Base-by-base conservation (phyloP, 805 yeast species). In the Candida vaughaniae region DNA sequence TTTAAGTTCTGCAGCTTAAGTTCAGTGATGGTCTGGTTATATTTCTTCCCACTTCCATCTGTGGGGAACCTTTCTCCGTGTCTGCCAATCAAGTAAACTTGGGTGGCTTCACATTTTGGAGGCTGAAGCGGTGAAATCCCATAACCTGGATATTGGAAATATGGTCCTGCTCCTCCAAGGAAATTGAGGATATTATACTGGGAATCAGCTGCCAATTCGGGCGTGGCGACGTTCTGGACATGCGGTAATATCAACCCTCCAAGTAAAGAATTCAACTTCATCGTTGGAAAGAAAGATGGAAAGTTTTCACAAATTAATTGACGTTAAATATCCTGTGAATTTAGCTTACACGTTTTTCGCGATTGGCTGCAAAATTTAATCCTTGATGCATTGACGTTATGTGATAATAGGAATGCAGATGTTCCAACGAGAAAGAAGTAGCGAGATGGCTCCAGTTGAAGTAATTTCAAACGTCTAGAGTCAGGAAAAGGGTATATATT, bases 11-110 rank as follows among this genome's bases (percentile, higher is more conserved):
- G 49, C 17, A 26, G 25, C 30, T 51, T 36, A 28, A 67, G 46
- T 35, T 58, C 58, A 6, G 38, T 22, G 44, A 47, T 39, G 16
- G 63, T 46, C 3, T 49, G 42, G 35, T 63, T 58, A 33, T 54
- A 53, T 6, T 28, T 14, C 23, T 41, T 44, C 5, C 71, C 71
- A 26, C 47, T 43, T 18, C 51, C 39, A 12, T 38, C 45, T 12
- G 68, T 53, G 11, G 72, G 68, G 52, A 70, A 84, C 45, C 95
- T 66, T 56, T 85, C 93, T 15, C 91, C 95, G 51, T 87, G 95
- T 50, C 95, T 73, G 41, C 80, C 78, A 37, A 83, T 60, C 16
- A 84, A 60, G 47, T 82, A 88, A 8, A 82, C 86, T 56, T 83
- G 91, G 46, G 75, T 75, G 36, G 80, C 63, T 5, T 58, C 47